Percentiles rank a stretch among this genome's conserved stretches.
phyloP scores from a whole-genome alignment of 2,329 filamentous ascomycete species.

The Neocucurbitaria cava region DNA sequence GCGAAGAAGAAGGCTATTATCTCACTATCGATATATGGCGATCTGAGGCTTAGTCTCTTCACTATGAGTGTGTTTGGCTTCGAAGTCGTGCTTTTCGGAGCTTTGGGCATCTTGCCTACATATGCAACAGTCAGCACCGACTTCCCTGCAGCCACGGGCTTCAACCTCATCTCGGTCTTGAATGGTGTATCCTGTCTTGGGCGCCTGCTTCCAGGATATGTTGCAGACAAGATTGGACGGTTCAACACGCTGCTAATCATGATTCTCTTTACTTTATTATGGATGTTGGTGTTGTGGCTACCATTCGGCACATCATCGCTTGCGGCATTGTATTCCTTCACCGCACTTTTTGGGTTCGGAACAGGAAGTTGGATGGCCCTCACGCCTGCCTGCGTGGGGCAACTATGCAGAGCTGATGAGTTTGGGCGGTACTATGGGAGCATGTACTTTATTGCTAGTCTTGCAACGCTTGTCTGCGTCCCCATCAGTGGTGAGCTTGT shows the following conservation, averaged over 20 bases:
- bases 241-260: slow-evolving; percentile 52
- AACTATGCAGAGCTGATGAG: slow-evolving; percentile 56
- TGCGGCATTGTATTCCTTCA: slow-evolving; percentile 48
- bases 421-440: slow-evolving; percentile 62
- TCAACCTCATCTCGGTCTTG: slow-evolving; percentile 48
- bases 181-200: slow-evolving; percentile 52
- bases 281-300: slow-evolving; percentile 47
- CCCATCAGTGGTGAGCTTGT: slow-evolving; percentile 47
- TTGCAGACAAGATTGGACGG: slow-evolving; percentile 50
- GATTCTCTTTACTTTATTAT: slow-evolving; percentile 43
- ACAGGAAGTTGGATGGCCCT: slow-evolving; percentile 55
- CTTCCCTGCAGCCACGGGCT: slow-evolving; percentile 43
- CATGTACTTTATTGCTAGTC: slow-evolving; percentile 46
- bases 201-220: slow-evolving; percentile 49
- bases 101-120: slow-evolving; percentile 49
- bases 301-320: slow-evolving; percentile 42
- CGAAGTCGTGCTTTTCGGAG: slow-evolving; percentile 51
- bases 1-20: slow-evolving; percentile 45
- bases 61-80: slow-evolving; percentile 46
- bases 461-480: slow-evolving; percentile 46
- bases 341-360: slow-evolving; percentile 56
- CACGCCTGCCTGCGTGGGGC: slow-evolving; percentile 56
- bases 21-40: slow-evolving; percentile 43
- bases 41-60: slow-evolving; percentile 44
- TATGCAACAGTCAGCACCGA: slow-evolving; percentile 48